Evolutionary conservation across 225 moss, liverwort and hornwort genomes (phyloP).

Genomic region (Thuidium tamariscinum): DNA sequence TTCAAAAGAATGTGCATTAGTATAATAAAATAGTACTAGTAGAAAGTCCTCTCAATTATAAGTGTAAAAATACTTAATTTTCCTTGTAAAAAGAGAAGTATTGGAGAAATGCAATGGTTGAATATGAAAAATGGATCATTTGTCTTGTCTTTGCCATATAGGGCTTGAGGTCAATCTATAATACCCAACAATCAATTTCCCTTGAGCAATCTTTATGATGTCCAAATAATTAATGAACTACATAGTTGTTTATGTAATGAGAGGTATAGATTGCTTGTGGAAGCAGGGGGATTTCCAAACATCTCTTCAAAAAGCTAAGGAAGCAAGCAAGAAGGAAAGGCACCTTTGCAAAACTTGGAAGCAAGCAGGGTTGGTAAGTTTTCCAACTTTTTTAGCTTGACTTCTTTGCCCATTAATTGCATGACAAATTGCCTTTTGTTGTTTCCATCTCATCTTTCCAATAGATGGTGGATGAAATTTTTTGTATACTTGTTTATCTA

Average conservation of each 20-base stretch:
- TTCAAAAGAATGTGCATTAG: neutral
- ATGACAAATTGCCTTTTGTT: neutral
- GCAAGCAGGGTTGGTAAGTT: conserved; percentile 64
- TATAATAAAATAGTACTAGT: neutral
- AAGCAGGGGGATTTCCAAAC: conserved; percentile 64
- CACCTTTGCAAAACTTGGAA: conserved; percentile 56
- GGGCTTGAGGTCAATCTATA: neutral
- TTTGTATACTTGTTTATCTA: neutral
- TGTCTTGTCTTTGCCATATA: neutral
- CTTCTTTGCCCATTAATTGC: neutral
- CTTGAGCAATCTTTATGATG: neutral
- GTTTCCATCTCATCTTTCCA: neutral
- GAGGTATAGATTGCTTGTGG: conserved; percentile 25
- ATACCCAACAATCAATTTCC: neutral
- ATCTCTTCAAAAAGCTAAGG: conserved; percentile 78
- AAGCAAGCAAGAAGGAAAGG: conserved; percentile 77
- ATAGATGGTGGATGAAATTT: neutral
- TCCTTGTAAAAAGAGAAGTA: neutral
- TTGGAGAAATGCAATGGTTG: neutral
- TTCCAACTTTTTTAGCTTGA: neutral
- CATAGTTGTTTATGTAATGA: neutral
- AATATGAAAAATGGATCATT: neutral
- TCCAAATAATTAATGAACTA: neutral
- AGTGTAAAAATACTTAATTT: neutral
- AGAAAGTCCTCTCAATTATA: neutral